Percentiles rank a stretch among this genome's conserved stretches.
These are phyloP conservation scores for Byssochlamys sp. DNA, from an alignment of 2,329 filamentous ascomycete species.

Conservation along the genomic window DNA sequence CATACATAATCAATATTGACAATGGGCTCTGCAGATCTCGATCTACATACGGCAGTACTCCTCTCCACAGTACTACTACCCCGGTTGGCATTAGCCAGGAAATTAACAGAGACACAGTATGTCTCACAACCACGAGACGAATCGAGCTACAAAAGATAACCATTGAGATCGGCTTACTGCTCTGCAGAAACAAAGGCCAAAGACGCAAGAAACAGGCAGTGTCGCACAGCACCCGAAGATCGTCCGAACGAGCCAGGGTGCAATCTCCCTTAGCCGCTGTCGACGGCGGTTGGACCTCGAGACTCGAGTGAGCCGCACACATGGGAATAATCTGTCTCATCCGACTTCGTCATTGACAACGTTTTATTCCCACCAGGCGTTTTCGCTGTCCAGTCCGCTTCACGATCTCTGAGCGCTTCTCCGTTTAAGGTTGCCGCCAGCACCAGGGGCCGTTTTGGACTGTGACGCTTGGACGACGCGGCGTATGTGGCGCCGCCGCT, in stretches of 20 bases:
- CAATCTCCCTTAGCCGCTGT: background rate
- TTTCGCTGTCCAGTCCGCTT: background rate
- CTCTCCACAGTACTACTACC: too few species aligned
- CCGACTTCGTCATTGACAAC: background rate
- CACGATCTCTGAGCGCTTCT: too few species aligned
- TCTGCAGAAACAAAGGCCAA: background rate
- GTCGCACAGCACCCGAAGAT: background rate
- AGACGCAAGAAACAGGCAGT: background rate
- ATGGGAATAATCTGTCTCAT: background rate
- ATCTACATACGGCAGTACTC: too few species aligned
- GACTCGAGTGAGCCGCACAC: background rate
- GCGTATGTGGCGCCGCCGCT: background rate
- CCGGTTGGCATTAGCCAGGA: too few species aligned
- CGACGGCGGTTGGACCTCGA: background rate
- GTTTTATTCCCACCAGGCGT: background rate
- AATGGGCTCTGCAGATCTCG: too few species aligned
- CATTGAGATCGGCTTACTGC: background rate
- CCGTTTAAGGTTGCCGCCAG: background rate
- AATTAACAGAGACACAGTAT: too few species aligned
- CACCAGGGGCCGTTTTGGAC: background rate
- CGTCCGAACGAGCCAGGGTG: background rate
- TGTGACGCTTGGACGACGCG: background rate
- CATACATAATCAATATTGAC: too few species aligned
- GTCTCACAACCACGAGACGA: too few species aligned
- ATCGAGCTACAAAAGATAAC: too few species aligned